Evolutionary conservation across 2,329 filamentous ascomycete genomes (phyloP).

Genomic region (Penicillium sp.): DNA sequence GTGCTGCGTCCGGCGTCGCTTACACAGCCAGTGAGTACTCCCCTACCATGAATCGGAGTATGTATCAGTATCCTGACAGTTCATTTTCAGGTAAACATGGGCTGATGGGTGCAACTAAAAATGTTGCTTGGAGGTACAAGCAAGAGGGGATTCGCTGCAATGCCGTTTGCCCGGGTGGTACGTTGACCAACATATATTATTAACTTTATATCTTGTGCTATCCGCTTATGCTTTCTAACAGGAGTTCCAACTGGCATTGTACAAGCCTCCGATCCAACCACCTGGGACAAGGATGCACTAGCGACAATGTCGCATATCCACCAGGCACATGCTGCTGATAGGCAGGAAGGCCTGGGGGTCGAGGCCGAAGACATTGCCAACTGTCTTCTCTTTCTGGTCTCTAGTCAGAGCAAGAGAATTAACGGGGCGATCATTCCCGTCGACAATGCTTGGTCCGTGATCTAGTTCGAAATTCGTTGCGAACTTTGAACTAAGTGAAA

Average conservation of each 20-base stretch:
- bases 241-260: neutral
- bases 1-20: slow-evolving; percentile 37
- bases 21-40: slow-evolving; percentile 42
- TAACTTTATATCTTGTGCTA: neutral
- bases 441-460: neutral
- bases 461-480: neutral
- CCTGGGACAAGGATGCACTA: neutral
- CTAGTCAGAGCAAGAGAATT: neutral
- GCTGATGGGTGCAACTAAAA: slow-evolving; percentile 39
- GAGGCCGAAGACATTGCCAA: neutral
- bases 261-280: neutral
- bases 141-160: slow-evolving; percentile 42
- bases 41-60: slow-evolving; percentile 13
- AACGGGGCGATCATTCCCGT: neutral
- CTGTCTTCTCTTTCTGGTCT: neutral
- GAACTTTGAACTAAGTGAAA: too few relatives aligned
- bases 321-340: neutral
- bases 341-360: neutral
- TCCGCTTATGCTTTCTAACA: neutral
- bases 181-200: neutral
- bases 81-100: neutral
- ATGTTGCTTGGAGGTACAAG: slow-evolving; percentile 41
- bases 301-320: neutral
- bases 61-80: neutral
- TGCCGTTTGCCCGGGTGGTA: slow-evolving; percentile 37